Base-by-base conservation (phyloP, 805 yeast species). In the Jamesozyma gamospora region DNA sequence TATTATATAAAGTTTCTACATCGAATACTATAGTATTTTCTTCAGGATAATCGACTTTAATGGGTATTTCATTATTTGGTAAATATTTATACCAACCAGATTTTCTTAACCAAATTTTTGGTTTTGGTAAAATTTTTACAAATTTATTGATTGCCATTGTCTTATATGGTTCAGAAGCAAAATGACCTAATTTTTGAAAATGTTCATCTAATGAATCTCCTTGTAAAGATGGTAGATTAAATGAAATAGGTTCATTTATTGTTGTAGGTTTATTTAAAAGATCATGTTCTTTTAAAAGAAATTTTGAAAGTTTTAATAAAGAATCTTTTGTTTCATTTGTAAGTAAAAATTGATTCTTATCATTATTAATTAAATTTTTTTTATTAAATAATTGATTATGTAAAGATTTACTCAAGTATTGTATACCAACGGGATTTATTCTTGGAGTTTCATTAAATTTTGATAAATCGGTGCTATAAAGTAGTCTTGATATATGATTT, bases 61-160 rank as follows among this genome's bases (percentile, higher is more conserved):
- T 59, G 0, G 95, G 87, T 0, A 39, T 40, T 39, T 63, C 54
- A 1, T 64, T 54, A 1, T 79, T 79, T 0, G 65, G 63, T 3
- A 63, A 73, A 57, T 92, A 90, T 50, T 81, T 67, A 14, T 75
- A 69, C 97, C 97, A 92, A 7, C 98, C 97, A 2, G 84, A 60
- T 47, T 65, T 54, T 37, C 73, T 56, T 2, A 60, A 40, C 87
- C 94, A 85, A 3, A 63, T 41, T 5, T 49, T 37, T 0, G 87
- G 85, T 37, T 42, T 50, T 12, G 45, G 64, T 49, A 53, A 72
- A 19, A 58, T 45, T 1, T 43, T 47, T 1, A 65, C 56, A 35
- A 84, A 70, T 4, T 63, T 48, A 15, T 69, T 55, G 2, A 79
- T 72, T 51, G 75, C 55, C 56, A 52, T 64, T 1, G 69, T 48